A percentile compares a stretch with the other conserved stretches of the same genome.
These are phyloP conservation scores for Thalassiosira delicatula DNA, from an alignment of 352 stramenopile genomes.

Conservation along the genomic window DNA sequence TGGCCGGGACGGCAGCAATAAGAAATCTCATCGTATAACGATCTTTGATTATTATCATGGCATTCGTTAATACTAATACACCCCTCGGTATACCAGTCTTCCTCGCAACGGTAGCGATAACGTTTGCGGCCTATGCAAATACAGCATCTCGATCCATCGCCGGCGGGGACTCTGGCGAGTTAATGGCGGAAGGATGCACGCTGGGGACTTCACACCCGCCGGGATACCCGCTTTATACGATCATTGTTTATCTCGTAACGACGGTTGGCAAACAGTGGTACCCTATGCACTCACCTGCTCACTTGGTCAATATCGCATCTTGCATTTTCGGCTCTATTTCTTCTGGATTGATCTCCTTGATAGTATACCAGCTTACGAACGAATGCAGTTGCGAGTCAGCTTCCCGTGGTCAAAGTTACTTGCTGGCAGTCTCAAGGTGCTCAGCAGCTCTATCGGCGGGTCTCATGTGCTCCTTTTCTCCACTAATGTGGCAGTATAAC, in stretches of 20 bases:
- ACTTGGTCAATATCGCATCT: constrained; percentile 89
- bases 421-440: constrained; percentile 13
- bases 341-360: constrained; percentile 39
- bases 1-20: no score
- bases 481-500: constrained; percentile 93
- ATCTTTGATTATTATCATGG: no score
- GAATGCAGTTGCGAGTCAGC: background rate
- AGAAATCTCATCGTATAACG: no score
- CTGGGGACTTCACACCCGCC: no score
- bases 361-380: constrained; percentile 35
- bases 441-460: constrained; percentile 55
- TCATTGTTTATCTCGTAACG: constrained; percentile 73
- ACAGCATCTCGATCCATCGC: no score
- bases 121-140: no score
- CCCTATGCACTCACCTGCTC: constrained; percentile 73
- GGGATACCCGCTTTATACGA: no score
- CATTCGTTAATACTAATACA: no score
- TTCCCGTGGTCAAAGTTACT: background rate
- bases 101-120: no score
- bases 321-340: constrained; percentile 74
- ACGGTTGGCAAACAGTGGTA: constrained; percentile 22
- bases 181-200: no score
- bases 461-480: constrained; percentile 89
- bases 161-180: no score
- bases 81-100: no score